Percentiles rank a stretch among this genome's conserved stretches.
These are phyloP conservation scores for Cutaneotrichosporon sp. DNA, from an alignment of 1,284 basidiomycete species.

Conservation along the genomic window DNA sequence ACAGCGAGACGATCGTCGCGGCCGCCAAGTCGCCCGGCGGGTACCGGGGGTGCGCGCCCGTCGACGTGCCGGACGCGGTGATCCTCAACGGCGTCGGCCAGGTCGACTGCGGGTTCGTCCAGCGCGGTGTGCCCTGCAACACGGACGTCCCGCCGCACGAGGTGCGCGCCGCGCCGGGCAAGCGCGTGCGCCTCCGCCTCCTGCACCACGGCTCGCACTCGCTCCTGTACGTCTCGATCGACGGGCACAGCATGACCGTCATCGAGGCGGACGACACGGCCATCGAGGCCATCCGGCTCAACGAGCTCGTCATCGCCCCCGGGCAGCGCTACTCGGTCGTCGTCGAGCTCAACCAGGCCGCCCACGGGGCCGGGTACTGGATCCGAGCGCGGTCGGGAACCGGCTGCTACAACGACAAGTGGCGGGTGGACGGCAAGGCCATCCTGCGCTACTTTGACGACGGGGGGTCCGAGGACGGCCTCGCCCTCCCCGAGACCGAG, in stretches of 20 bases:
- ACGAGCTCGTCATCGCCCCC: constrained; percentile 28
- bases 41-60: constrained; percentile 9
- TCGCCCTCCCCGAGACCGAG: constrained; percentile 20
- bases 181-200: constrained; percentile 27
- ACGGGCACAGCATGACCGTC: constrained; percentile 35
- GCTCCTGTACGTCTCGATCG: constrained; percentile 31
- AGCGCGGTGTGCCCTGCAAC: constrained; percentile 14
- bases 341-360: constrained; percentile 38
- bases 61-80: constrained; percentile 29
- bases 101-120: constrained; percentile 11
- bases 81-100: constrained; percentile 37
- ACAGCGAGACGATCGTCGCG: constrained; percentile 21
- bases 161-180: background rate
- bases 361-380: constrained; percentile 38
- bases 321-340: constrained; percentile 47
- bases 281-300: constrained; percentile 31
- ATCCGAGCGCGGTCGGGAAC: constrained; percentile 38
- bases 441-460: constrained; percentile 20
- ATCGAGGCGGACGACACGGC: constrained; percentile 37
- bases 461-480: background rate
- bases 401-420: constrained; percentile 6
- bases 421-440: constrained; percentile 1
- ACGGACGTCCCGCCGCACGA: constrained; percentile 7
- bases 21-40: background rate
- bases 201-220: constrained; percentile 28